These are phyloP conservation scores for Globisporangium heterothallicum DNA, from an alignment of 352 stramenopile genomes.

Conservation along the genomic window DNA sequence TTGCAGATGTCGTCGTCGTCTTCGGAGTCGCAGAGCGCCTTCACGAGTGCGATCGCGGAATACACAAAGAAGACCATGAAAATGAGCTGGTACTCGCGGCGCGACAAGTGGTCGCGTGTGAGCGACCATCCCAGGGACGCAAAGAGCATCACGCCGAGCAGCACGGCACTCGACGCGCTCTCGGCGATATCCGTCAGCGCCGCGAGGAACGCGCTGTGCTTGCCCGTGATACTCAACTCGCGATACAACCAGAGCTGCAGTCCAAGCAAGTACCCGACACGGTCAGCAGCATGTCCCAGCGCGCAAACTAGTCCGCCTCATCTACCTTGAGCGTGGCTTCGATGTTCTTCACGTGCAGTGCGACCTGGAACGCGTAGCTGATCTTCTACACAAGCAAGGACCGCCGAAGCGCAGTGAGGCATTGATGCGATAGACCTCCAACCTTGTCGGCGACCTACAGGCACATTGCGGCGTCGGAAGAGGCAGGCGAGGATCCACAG, in stretches of 20 bases:
- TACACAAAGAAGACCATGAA: conserved; percentile 34
- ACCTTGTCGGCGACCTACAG: conserved; percentile 23
- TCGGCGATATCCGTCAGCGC: conserved; percentile 28
- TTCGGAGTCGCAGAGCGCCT: conserved; percentile 34
- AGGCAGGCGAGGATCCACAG: conserved; percentile 50
- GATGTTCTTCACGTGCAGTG: conserved; percentile 42
- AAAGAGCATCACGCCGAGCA: conserved; percentile 44
- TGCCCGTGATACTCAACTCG: conserved; percentile 32
- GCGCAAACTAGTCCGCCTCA: no score
- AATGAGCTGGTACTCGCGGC: conserved; percentile 34
- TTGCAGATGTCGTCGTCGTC: conserved; percentile 50
- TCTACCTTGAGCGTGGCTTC: conserved; percentile 41
- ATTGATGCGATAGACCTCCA: background rate
- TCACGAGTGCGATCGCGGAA: conserved; percentile 30
- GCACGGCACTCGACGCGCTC: conserved; percentile 28
- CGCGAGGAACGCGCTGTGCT: conserved; percentile 23
- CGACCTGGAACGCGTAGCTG: conserved; percentile 43
- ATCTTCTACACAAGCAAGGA: conserved; percentile 34
- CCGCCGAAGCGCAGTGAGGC: background rate
- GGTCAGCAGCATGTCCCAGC: no score
- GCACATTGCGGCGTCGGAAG: conserved; percentile 26
- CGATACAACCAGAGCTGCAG: conserved; percentile 43
- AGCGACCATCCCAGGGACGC: conserved; percentile 62
- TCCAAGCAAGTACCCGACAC: no score
- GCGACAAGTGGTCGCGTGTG: conserved; percentile 37